Evolutionary conservation across 164 flowering plant species (phyloP).

Genomic region (Pachysandra terminalis): DNA sequence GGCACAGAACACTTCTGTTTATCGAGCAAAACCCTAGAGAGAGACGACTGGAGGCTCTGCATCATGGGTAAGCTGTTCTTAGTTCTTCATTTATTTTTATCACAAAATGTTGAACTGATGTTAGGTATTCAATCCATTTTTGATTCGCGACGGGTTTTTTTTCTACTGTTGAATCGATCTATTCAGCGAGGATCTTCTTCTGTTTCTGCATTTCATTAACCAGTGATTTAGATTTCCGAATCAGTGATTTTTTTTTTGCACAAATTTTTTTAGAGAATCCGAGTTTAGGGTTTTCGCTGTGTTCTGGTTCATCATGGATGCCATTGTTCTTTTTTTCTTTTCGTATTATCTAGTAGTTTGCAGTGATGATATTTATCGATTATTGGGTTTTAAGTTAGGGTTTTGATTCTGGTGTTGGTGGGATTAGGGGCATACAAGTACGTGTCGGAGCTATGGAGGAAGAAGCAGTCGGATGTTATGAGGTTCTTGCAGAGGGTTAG

Average conservation of each 20-base stretch:
- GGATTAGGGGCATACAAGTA: constrained; percentile 65
- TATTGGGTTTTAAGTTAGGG: background rate
- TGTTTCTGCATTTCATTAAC: background rate
- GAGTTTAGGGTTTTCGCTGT: background rate
- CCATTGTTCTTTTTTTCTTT: background rate
- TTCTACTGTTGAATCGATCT: background rate
- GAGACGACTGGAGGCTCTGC: too few species aligned
- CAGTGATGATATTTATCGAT: background rate
- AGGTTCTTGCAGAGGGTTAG: constrained; percentile 76
- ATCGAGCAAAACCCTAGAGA: too few species aligned
- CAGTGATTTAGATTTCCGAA: background rate
- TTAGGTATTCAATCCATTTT: too few species aligned
- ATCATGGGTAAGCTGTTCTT: too few species aligned
- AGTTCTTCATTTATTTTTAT: too few species aligned
- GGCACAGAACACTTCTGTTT: too few species aligned
- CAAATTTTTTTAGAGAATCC: background rate
- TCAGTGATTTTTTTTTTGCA: background rate
- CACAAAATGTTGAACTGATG: too few species aligned
- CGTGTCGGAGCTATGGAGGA: constrained; percentile 80
- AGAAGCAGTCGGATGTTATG: constrained; percentile 87
- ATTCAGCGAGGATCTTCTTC: background rate
- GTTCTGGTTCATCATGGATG: background rate
- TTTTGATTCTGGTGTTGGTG: constrained; percentile 7
- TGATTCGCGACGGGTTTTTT: too few species aligned
- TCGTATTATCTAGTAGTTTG: background rate